Percentiles rank a stretch among this genome's conserved stretches.
phyloP scores from a whole-genome alignment of 1,284 basidiomycete species.

The Tilletia indica region DNA sequence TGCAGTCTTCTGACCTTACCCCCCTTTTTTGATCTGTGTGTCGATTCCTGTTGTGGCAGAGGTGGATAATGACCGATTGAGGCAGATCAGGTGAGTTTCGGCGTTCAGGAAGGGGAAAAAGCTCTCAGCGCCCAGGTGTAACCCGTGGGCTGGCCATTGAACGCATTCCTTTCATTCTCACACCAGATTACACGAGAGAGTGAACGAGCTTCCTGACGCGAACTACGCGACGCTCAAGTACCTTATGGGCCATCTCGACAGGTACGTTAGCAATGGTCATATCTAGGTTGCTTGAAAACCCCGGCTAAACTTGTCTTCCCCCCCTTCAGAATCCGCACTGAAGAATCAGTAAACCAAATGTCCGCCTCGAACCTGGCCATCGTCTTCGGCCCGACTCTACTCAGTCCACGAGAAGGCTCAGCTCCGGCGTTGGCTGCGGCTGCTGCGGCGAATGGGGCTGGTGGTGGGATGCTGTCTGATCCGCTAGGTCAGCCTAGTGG shows the following conservation, averaged over 20 bases:
- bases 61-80: slow-evolving; percentile 85
- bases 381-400: slow-evolving; percentile 91
- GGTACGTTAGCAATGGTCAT: slow-evolving; percentile 32
- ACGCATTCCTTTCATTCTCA: not conserved
- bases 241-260: slow-evolving; percentile 88
- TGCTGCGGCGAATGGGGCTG: not conserved
- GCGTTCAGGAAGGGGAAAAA: not conserved
- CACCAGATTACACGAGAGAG: slow-evolving; percentile 75
- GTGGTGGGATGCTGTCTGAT: not conserved
- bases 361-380: slow-evolving; percentile 88
- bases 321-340: slow-evolving; percentile 29
- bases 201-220: slow-evolving; percentile 94
- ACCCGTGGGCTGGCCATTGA: no score
- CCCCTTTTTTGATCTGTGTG: not conserved
- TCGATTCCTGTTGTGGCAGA: slow-evolving; percentile 39
- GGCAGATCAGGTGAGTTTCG: slow-evolving; percentile 91
- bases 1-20: not conserved
- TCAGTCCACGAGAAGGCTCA: slow-evolving; percentile 36
- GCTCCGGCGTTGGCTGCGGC: slow-evolving; percentile 3
- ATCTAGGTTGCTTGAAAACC: no score
- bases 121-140: no score
- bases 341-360: slow-evolving; percentile 76
- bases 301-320: not conserved
- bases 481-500: slow-evolving; percentile 20
- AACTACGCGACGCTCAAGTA: slow-evolving; percentile 97